Conservation (phyloP, 2,329 filamentous ascomycete genomes). For the Colletotrichum graminicola region DNA sequence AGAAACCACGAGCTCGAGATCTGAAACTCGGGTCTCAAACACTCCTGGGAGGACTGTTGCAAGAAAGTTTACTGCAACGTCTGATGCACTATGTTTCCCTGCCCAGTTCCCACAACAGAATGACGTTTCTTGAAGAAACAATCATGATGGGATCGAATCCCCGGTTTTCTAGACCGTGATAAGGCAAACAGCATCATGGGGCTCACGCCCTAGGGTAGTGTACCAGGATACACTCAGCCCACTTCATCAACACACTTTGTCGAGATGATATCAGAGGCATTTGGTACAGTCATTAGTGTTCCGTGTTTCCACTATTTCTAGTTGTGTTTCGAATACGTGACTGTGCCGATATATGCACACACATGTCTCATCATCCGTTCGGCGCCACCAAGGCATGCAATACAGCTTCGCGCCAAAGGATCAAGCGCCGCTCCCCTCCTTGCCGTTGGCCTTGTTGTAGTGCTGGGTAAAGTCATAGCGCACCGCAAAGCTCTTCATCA, state of each 20-base stretch:
- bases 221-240: neutral
- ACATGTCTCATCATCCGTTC: neutral
- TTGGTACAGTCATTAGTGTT: neutral
- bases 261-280: neutral
- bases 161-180: neutral
- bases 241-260: neutral
- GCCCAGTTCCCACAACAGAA: too few relatives aligned
- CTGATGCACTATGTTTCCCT: neutral
- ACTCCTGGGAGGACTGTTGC: neutral
- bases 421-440: neutral
- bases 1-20: neutral
- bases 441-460: slow-evolving; percentile 48
- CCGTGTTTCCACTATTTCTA: neutral
- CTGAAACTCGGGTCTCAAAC: neutral
- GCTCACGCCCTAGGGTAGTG: neutral
- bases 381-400: neutral
- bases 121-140: neutral
- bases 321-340: neutral
- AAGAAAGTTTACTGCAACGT: neutral
- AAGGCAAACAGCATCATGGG: neutral
- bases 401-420: neutral
- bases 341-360: neutral
- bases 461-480: slow-evolving; percentile 61
- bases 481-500: slow-evolving; percentile 53
- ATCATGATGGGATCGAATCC: neutral